These are phyloP conservation scores for Cercospora janseana DNA, from an alignment of 2,329 filamentous ascomycete genomes.

Conservation along the genomic window DNA sequence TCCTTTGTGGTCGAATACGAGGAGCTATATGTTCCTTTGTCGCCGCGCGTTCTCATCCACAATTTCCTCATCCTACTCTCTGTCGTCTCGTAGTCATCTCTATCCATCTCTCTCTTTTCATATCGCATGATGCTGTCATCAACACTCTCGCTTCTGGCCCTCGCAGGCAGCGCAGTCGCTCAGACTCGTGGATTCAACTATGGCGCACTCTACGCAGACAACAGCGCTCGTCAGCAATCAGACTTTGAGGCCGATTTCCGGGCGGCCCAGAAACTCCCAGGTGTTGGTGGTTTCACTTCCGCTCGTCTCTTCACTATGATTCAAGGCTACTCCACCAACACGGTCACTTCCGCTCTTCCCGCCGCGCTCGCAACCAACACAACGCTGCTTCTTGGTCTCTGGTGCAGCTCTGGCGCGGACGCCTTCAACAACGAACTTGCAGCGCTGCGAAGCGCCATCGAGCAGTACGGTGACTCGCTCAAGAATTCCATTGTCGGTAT, in stretches of 20 bases:
- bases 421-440: slow-evolving; percentile 69
- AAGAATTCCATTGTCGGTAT: slow-evolving; percentile 71
- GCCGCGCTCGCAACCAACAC: slow-evolving; percentile 81
- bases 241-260: slow-evolving; percentile 72
- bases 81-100: neutral
- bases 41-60: neutral
- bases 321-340: slow-evolving; percentile 56
- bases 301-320: slow-evolving; percentile 67
- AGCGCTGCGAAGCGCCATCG: slow-evolving; percentile 68
- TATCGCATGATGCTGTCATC: slow-evolving; percentile 4
- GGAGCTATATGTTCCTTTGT: slow-evolving; percentile 6
- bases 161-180: slow-evolving; percentile 42
- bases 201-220: slow-evolving; percentile 60
- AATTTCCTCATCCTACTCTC: neutral
- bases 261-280: slow-evolving; percentile 61
- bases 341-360: slow-evolving; percentile 67
- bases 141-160: slow-evolving; percentile 19
- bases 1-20: slow-evolving; percentile 8
- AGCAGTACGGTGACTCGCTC: slow-evolving; percentile 65
- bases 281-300: slow-evolving; percentile 44
- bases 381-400: slow-evolving; percentile 75
- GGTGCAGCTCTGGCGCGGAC: slow-evolving; percentile 54
- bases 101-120: slow-evolving; percentile 6
- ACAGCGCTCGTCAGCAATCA: slow-evolving; percentile 57
- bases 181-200: slow-evolving; percentile 69